Evolutionary conservation across 2,329 filamentous ascomycete genomes (phyloP).

Genomic region (Magnaporthiopsis incrustans): DNA sequence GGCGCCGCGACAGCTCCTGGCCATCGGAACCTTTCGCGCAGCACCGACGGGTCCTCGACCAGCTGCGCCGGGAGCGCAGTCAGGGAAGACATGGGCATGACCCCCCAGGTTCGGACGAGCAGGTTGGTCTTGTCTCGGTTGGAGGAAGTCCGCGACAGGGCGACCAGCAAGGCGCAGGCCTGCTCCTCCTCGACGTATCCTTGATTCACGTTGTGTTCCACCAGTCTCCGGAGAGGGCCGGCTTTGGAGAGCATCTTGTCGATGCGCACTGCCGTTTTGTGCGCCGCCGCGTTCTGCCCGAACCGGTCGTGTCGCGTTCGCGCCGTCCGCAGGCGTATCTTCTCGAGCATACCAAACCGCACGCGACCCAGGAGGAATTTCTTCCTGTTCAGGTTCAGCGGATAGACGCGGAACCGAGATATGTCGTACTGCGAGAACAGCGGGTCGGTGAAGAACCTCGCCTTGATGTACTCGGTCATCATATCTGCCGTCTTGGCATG

Average conservation of each 20-base stretch:
- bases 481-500: slow-evolving; percentile 16
- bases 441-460: slow-evolving; percentile 37
- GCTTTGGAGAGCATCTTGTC: slow-evolving; percentile 20
- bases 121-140: slow-evolving; percentile 25
- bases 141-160: slow-evolving; percentile 30
- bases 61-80: neutral
- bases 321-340: neutral
- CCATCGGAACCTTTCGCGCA: neutral
- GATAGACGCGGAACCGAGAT: slow-evolving; percentile 27
- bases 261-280: slow-evolving; percentile 20
- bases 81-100: neutral
- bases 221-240: slow-evolving; percentile 20
- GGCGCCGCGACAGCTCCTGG: slow-evolving; percentile 49
- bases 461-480: slow-evolving; percentile 39
- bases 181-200: slow-evolving; percentile 28
- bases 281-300: slow-evolving; percentile 21
- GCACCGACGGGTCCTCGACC: neutral
- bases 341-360: neutral
- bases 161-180: slow-evolving; percentile 33
- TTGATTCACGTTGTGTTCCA: slow-evolving; percentile 15
- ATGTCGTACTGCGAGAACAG: slow-evolving; percentile 39
- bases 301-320: slow-evolving; percentile 15
- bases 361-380: neutral
- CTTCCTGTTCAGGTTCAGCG: slow-evolving; percentile 16
- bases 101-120: slow-evolving; percentile 18